Base-by-base conservation (phyloP, 192 early-diverging fungal species). In the Gamsiella multidivaricata region DNA sequence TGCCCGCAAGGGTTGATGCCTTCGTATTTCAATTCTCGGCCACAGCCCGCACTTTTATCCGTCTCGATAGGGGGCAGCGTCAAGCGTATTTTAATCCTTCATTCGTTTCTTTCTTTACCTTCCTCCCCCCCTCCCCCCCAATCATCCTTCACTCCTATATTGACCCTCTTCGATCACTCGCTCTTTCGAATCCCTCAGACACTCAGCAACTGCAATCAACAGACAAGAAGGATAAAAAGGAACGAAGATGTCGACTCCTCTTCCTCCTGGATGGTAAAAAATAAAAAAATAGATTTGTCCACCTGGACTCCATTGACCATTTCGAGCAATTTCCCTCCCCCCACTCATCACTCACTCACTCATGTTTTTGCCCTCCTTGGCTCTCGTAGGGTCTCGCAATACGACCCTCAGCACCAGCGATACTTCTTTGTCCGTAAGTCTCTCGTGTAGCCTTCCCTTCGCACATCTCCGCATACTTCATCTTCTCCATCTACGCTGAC, bases 361-460 rank as follows among this genome's bases (percentile, higher is more conserved):
- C n/a, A n/a, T n/a, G n/a, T n/a, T n/a, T n/a, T n/a, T n/a, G n/a
- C n/a, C n/a, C n/a, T n/a, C n/a, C n/a, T n/a, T n/a, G n/a, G n/a
- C n/a, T n/a, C n/a, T 9, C 37, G 12, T 12, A 52, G 50, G 50
- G 50, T 52, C 50, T 52, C 50, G 5, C 50, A 52, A 52, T 52
- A 26, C 25, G 50, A 52, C 25, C 26, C 50, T 52, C 50, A 52
- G 25, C 25, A 52, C 25, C 20, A 52, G 25, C 50, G 50, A 23
- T 28, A 52, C 50, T 52, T 52, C 25, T 52, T 25, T 28, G 14
- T 52, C 14, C 6, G 50, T 52, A 28, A 26, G 50, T 52, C 3
- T 52, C 25, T 23, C 37, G 12, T 39, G 5, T 5, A 5, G 5
- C 37, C 37, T 39, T 5, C 37, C 37, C 37, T 39, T 39, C 37